These are phyloP conservation scores for Huntiella decipiens DNA, from an alignment of 2,329 filamentous ascomycete species.

Conservation along the genomic window DNA sequence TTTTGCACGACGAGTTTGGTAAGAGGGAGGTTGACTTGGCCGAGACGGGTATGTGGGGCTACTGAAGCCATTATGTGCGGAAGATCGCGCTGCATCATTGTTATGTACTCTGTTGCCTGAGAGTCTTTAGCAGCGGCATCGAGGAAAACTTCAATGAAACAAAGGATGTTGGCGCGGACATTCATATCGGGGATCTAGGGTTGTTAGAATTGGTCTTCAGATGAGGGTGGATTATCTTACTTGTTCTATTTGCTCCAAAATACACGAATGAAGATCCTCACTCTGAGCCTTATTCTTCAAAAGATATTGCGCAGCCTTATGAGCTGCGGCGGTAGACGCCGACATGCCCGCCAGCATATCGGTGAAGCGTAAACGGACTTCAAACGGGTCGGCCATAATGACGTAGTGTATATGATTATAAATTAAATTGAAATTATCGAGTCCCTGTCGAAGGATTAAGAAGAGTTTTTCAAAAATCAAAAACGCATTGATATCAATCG, in stretches of 20 bases:
- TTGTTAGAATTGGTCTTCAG: not conserved
- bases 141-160: slow-evolving; percentile 90
- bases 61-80: slow-evolving; percentile 81
- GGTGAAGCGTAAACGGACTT: slow-evolving; percentile 95
- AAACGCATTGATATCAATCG: not conserved
- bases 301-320: slow-evolving; percentile 88
- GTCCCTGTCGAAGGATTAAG: not conserved
- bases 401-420: not conserved
- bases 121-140: slow-evolving; percentile 63
- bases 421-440: not conserved
- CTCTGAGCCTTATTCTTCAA: slow-evolving; percentile 87
- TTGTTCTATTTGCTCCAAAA: slow-evolving; percentile 81
- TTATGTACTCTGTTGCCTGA: slow-evolving; percentile 55
- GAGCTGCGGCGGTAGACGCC: slow-evolving; percentile 70
- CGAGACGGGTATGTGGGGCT: slow-evolving; percentile 66
- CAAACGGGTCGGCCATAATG: slow-evolving; percentile 65
- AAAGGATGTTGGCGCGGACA: slow-evolving; percentile 95
- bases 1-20: slow-evolving; percentile 62
- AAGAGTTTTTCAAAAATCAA: not conserved
- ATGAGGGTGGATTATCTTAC: slow-evolving; percentile 24
- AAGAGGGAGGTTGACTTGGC: slow-evolving; percentile 85
- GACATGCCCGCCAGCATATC: slow-evolving; percentile 76
- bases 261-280: slow-evolving; percentile 93
- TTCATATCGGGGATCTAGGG: slow-evolving; percentile 69
- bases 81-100: slow-evolving; percentile 91